Percentiles rank a stretch among this genome's conserved stretches.
Conservation (phyloP, 2,329 filamentous ascomycete genomes). For the Ophiostoma quercus region DNA sequence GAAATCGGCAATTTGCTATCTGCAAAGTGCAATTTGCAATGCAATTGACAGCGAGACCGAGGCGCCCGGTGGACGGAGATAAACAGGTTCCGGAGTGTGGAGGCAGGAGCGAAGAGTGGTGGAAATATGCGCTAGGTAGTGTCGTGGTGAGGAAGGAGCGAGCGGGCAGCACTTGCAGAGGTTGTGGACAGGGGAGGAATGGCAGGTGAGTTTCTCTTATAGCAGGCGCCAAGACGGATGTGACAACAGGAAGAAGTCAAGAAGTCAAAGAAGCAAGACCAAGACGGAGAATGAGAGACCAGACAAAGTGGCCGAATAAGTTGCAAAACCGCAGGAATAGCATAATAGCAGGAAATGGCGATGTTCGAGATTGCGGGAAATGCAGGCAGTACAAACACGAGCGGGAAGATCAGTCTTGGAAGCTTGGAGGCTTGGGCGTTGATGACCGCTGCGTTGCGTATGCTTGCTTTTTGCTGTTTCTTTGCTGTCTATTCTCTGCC, state of each 20-base stretch:
- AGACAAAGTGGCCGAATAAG: too few species aligned
- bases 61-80: slow-evolving; percentile 19
- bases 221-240: background rate
- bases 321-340: background rate
- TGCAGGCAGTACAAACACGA: slow-evolving; percentile 5
- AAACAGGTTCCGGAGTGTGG: slow-evolving; percentile 18
- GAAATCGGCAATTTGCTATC: background rate
- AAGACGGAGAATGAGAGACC: background rate
- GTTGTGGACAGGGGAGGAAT: background rate
- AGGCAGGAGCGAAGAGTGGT: background rate
- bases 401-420: slow-evolving; percentile 10
- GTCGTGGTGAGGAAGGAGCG: background rate
- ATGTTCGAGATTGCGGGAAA: slow-evolving; percentile 20
- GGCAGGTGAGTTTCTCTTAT: background rate
- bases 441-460: background rate
- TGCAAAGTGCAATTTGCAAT: background rate
- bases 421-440: background rate
- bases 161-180: background rate
- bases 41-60: slow-evolving; percentile 1
- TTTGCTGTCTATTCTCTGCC: background rate
- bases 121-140: background rate
- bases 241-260: background rate
- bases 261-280: background rate
- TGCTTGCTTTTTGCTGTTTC: background rate
- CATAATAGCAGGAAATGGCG: slow-evolving; percentile 22